phyloP scores from a whole-genome alignment of 352 stramenopile genomes.

The Pythium guiyangense region DNA sequence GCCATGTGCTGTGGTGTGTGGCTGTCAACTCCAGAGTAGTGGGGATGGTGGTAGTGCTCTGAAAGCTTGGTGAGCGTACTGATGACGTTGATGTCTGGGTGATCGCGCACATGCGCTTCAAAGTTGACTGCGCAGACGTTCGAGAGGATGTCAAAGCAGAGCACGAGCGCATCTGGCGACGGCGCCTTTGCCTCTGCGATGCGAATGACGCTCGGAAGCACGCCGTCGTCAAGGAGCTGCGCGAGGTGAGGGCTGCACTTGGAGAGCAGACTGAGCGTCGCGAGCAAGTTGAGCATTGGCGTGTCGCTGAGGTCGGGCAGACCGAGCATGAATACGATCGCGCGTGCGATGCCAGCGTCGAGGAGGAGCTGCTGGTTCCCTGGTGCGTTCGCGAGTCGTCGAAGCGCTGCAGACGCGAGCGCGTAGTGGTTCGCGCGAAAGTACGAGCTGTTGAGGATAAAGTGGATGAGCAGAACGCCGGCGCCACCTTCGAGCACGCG shows the following conservation, averaged over 20 bases:
- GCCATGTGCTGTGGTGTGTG: neutral
- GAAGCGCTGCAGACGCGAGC: conserved; percentile 44
- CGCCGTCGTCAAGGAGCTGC: conserved; percentile 41
- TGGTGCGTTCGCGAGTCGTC: conserved; percentile 61
- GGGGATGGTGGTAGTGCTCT: conserved; percentile 31
- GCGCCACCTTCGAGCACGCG: conserved; percentile 47
- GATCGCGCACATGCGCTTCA: conserved; percentile 30
- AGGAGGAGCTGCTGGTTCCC: conserved; percentile 55
- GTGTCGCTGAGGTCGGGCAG: conserved; percentile 21
- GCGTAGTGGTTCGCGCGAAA: conserved; percentile 33
- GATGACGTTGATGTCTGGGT: conserved; percentile 64
- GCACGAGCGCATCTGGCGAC: conserved; percentile 25
- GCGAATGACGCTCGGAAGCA: conserved; percentile 43
- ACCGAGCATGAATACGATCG: conserved; percentile 47
- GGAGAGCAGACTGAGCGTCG: conserved; percentile 44
- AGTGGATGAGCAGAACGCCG: conserved; percentile 48
- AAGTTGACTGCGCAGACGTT: conserved; percentile 63
- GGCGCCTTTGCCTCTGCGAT: conserved; percentile 33
- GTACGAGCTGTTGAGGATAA: conserved; percentile 29
- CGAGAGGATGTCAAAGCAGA: conserved; percentile 74
- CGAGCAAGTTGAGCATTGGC: conserved; percentile 42
- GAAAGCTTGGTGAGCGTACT: conserved; percentile 65
- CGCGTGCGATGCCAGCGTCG: conserved; percentile 27
- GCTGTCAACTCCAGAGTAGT: conserved; percentile 6
- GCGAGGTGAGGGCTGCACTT: conserved; percentile 33